These are phyloP conservation scores for Puccinia polysora DNA, from an alignment of 1,284 basidiomycete genomes.

Conservation along the genomic window DNA sequence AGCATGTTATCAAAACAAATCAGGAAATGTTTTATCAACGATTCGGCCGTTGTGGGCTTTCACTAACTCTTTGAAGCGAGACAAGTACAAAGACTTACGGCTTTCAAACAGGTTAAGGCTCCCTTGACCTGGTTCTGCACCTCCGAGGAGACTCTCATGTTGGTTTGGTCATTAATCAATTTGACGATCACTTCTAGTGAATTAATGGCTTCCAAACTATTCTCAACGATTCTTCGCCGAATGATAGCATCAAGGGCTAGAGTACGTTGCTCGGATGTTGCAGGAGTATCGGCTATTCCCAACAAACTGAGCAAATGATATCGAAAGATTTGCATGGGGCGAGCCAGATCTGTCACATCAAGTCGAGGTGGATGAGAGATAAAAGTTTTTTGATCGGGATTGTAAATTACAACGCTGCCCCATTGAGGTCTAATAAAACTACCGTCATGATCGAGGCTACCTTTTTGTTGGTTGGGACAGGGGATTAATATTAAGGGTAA, in stretches of 20 bases:
- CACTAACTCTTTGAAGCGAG: no score
- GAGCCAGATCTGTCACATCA: conserved; percentile 55
- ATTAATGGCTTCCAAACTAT: conserved; percentile 64
- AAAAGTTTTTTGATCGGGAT: conserved; percentile 55
- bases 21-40: no score
- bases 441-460: conserved; percentile 20
- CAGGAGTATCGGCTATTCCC: not conserved
- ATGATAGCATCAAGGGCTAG: conserved; percentile 66
- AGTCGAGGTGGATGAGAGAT: conserved; percentile 49
- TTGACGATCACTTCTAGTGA: conserved; percentile 74
- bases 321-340: conserved; percentile 59
- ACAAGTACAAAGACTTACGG: no score
- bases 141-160: conserved; percentile 77
- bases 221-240: conserved; percentile 67
- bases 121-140: conserved; percentile 68
- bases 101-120: conserved; percentile 66
- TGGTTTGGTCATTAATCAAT: conserved; percentile 74
- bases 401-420: conserved; percentile 80
- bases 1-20: no score
- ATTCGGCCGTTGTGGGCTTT: no score
- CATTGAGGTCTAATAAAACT: conserved; percentile 91
- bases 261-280: not conserved
- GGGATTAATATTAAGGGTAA: no score
- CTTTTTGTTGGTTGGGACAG: not conserved
- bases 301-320: conserved; percentile 54